These are phyloP conservation scores for Aspergillus quadrilineatus DNA, from an alignment of 2,329 filamentous ascomycete species.

Conservation along the genomic window DNA sequence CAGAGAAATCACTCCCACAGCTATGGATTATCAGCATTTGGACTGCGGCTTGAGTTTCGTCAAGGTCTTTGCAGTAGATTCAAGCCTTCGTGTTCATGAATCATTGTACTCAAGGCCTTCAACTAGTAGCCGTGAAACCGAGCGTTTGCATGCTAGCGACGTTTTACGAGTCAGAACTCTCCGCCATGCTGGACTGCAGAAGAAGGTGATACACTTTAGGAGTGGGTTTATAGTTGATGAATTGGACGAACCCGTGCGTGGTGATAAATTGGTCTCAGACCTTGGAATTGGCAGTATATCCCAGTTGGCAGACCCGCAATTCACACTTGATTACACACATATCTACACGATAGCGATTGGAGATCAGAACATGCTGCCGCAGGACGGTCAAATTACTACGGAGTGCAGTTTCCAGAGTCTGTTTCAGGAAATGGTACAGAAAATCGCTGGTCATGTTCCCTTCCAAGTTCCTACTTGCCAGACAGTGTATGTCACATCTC, in stretches of 20 bases:
- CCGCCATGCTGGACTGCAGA: conserved; percentile 13
- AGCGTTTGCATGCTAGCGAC: conserved; percentile 18
- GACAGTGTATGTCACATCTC: conserved; percentile 31
- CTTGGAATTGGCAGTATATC: conserved; percentile 13
- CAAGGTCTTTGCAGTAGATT: conserved; percentile 39
- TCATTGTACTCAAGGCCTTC: conserved; percentile 29
- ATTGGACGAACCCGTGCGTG: conserved; percentile 31
- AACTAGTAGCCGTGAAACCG: conserved; percentile 10
- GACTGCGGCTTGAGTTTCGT: conserved; percentile 28
- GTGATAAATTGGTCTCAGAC: background rate
- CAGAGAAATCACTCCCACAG: conserved; percentile 28
- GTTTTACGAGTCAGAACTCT: conserved; percentile 27
- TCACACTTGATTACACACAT: conserved; percentile 31
- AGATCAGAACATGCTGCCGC: conserved; percentile 9
- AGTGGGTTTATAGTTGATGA: conserved; percentile 42
- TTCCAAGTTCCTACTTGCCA: conserved; percentile 18
- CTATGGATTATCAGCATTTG: conserved; percentile 18
- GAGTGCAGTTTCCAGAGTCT: conserved; percentile 24
- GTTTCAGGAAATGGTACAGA: conserved; percentile 22
- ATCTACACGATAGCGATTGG: conserved; percentile 29
- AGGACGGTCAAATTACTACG: background rate
- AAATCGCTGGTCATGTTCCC: conserved; percentile 5
- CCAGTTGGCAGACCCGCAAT: conserved; percentile 22
- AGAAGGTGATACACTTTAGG: conserved; percentile 12
- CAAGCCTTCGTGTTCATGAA: conserved; percentile 35